A percentile compares a stretch with the other conserved stretches of the same genome.
phyloP scores from a whole-genome alignment of 202 grass and related monocot genomes.

The Bolboschoenoplectus hybrid region DNA sequence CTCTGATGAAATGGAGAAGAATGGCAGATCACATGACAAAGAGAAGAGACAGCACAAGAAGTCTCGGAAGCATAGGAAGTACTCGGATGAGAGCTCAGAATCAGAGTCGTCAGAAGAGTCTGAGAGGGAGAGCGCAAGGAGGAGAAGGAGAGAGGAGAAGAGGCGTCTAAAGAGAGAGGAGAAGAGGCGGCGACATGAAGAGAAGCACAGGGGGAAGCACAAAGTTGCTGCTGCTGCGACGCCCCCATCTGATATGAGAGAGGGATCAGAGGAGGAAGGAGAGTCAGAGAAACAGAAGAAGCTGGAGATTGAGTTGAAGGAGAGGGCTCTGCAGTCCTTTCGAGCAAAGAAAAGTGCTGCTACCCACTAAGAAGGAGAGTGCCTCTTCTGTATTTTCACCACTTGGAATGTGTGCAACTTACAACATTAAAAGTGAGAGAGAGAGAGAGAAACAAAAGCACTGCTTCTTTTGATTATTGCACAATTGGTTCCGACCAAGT shows the following conservation, averaged over 20 bases:
- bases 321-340: slow-evolving; percentile 78
- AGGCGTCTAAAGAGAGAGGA: slow-evolving; percentile 72
- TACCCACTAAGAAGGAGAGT: slow-evolving; percentile 33
- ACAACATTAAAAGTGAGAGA: neutral
- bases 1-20: slow-evolving; percentile 57
- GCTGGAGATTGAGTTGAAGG: slow-evolving; percentile 78
- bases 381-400: neutral
- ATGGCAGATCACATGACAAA: slow-evolving; percentile 39
- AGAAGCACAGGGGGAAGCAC: slow-evolving; percentile 62
- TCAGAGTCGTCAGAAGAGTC: slow-evolving; percentile 56
- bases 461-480: slow-evolving; percentile 8
- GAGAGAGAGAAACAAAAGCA: neutral
- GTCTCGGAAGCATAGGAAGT: slow-evolving; percentile 64
- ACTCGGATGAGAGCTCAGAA: slow-evolving; percentile 57
- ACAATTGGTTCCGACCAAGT: neutral
- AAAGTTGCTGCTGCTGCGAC: slow-evolving; percentile 35
- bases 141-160: slow-evolving; percentile 74
- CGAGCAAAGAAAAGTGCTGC: slow-evolving; percentile 62
- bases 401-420: neutral
- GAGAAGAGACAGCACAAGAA: slow-evolving; percentile 71
- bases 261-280: slow-evolving; percentile 46
- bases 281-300: slow-evolving; percentile 64
- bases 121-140: slow-evolving; percentile 69
- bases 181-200: slow-evolving; percentile 65
- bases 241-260: slow-evolving; percentile 44